Evolutionary conservation across 2,329 filamentous ascomycete genomes (phyloP).

Genomic region (Fusarium musae): DNA sequence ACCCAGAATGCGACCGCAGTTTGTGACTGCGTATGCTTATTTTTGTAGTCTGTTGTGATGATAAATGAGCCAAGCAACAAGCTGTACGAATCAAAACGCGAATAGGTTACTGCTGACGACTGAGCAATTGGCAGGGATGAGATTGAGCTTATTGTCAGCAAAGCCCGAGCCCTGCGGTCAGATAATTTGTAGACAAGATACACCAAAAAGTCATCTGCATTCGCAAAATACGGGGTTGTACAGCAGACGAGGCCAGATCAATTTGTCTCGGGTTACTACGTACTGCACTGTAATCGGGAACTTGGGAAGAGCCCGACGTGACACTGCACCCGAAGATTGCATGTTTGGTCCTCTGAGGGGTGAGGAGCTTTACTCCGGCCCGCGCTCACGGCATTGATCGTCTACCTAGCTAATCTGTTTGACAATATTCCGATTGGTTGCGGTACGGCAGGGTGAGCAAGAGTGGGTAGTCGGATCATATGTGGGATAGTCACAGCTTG

Average conservation of each 20-base stretch:
- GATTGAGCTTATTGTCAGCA: conserved; percentile 19
- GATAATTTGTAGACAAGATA: neutral
- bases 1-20: conserved; percentile 9
- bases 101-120: neutral
- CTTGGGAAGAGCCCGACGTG: conserved; percentile 1
- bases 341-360: neutral
- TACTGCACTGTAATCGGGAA: neutral
- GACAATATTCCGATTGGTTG: conserved; percentile 26
- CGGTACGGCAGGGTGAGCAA: neutral
- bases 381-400: conserved; percentile 21
- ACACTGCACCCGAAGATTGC: neutral
- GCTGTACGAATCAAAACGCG: neutral
- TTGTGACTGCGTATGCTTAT: neutral
- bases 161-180: conserved; percentile 3
- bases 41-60: neutral
- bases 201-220: neutral
- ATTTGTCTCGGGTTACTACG: neutral
- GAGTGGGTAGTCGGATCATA: conserved; percentile 30
- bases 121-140: neutral
- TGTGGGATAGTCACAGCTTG: conserved; percentile 26
- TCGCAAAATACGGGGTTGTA: conserved; percentile 17
- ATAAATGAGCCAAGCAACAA: conserved; percentile 3
- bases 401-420: conserved; percentile 17
- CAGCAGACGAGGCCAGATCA: conserved; percentile 9
- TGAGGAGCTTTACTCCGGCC: conserved; percentile 1